Base-by-base conservation (phyloP, 306 rosid species). In the Vigna reflexopilosa region DNA sequence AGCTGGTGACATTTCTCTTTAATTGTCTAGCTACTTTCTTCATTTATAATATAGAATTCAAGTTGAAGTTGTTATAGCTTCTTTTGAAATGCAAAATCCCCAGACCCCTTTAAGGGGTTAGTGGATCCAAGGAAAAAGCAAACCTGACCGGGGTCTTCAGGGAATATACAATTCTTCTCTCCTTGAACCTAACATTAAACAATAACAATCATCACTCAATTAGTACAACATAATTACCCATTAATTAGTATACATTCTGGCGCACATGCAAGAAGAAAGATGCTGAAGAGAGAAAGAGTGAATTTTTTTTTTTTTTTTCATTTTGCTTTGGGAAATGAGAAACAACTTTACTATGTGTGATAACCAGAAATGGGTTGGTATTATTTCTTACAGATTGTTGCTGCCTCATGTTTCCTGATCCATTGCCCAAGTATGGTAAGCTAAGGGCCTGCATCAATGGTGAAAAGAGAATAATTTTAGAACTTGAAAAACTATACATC, bases 121-220 rank as follows among this genome's bases (percentile, higher is more conserved):
- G 73, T 77, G 75, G 91, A 85, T 88, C 91, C 89, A 78, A 79
- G 70, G 77, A 81, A 82, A 50, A 81, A 88, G 85, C 81, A 67
- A 89, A 96, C 99, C 97, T 96, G 98, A 78, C 97, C 99, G 28
- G 98, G 96, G 83, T 96, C 91, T 84, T 93, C 97, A 66, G 99
- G 98, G 81, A 93, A 90, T 88, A 91, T 63, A 86, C 94, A 90
- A 90, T 87, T 90, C 81, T 87, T 91, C 83, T 96, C 98, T 52
- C 96, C 98, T 47, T 86, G 97, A 89, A 86, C 96, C 98, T 96
- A 90, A 66, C 48, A 76, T 68, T 63, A 72, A 78, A 81, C 50
- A 63, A 76, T 57, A 12, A 69, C 81, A 82, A 86, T 81, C 86
- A 85, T 85, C 64, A 72, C 83, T 77, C 71, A 84, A 83, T 92